Conservation (phyloP, 2,329 filamentous ascomycete genomes). For the Xylariomycetidae sp. region DNA sequence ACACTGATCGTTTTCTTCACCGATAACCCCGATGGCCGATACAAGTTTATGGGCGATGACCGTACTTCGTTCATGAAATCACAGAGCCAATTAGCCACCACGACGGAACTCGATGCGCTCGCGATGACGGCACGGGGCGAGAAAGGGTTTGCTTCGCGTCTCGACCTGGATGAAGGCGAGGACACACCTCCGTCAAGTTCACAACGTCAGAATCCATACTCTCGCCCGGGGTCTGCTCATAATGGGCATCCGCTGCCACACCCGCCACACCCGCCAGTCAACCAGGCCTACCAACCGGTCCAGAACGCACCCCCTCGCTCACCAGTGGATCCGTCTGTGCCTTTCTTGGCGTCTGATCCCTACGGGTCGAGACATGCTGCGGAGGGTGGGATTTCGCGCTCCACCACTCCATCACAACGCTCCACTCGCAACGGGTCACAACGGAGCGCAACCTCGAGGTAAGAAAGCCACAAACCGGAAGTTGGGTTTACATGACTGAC, state of each 20-base stretch:
- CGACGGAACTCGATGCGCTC: conserved; percentile 83
- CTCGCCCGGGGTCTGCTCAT: conserved; percentile 17
- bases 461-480: conserved; percentile 17
- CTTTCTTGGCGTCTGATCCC: conserved; percentile 16
- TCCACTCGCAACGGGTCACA: conserved; percentile 28
- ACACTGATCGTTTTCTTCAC: conserved; percentile 71
- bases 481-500: neutral
- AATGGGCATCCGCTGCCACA: conserved; percentile 3
- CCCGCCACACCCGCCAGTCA: conserved; percentile 6
- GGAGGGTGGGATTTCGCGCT: conserved; percentile 13
- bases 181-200: conserved; percentile 60
- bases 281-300: conserved; percentile 14
- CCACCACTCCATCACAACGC: conserved; percentile 24
- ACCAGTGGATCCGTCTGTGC: conserved; percentile 40
- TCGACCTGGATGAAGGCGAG: conserved; percentile 67
- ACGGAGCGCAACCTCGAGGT: conserved; percentile 36
- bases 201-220: conserved; percentile 37
- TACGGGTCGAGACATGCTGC: no score
- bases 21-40: conserved; percentile 90
- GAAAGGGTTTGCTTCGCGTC: conserved; percentile 53
- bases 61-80: conserved; percentile 97
- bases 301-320: conserved; percentile 32
- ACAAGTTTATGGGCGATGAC: conserved; percentile 95
- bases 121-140: conserved; percentile 86
- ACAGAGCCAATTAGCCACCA: conserved; percentile 67